Percentiles rank a stretch among this genome's conserved stretches.
Conservation (phyloP, 495 filamentous ascomycete genomes). For the Trichodelitschia bisporula region DNA sequence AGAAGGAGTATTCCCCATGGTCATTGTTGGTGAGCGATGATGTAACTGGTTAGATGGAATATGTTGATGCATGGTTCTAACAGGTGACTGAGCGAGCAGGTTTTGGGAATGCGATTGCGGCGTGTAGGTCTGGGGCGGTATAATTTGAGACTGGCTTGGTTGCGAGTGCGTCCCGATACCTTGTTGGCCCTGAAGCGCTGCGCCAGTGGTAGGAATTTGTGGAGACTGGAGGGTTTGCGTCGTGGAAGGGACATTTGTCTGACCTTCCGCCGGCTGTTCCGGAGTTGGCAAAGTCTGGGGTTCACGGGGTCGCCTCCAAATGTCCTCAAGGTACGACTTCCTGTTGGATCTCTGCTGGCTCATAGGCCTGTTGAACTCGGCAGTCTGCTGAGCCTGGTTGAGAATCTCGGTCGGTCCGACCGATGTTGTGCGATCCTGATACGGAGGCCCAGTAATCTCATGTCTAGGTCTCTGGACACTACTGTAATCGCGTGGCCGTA, state of each 20-base stretch:
- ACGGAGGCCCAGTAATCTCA: slow-evolving; percentile 69
- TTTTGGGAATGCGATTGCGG: slow-evolving; percentile 25
- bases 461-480: slow-evolving; percentile 67
- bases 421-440: slow-evolving; percentile 64
- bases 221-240: slow-evolving; percentile 11
- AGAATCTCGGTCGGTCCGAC: slow-evolving; percentile 64
- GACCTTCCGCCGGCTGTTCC: slow-evolving; percentile 4
- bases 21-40: slow-evolving; percentile 15
- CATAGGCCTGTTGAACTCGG: slow-evolving; percentile 71
- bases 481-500: slow-evolving; percentile 56
- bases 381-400: slow-evolving; percentile 66
- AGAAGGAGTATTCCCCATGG: slow-evolving; percentile 11
- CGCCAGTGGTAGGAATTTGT: slow-evolving; percentile 22
- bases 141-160: slow-evolving; percentile 26
- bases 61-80: slow-evolving; percentile 25
- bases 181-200: slow-evolving; percentile 7
- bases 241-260: slow-evolving; percentile 4
- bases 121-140: slow-evolving; percentile 24
- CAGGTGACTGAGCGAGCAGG: slow-evolving; percentile 22
- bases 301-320: slow-evolving; percentile 59
- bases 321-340: slow-evolving; percentile 45
- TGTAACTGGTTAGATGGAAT: too few species aligned
- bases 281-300: slow-evolving; percentile 7
- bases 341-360: slow-evolving; percentile 51
- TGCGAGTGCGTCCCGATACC: slow-evolving; percentile 6